A percentile compares a stretch with the other conserved stretches of the same genome.
These are phyloP conservation scores for Ophiostoma sp. DNA, from an alignment of 2,329 filamentous ascomycete species.

Conservation along the genomic window DNA sequence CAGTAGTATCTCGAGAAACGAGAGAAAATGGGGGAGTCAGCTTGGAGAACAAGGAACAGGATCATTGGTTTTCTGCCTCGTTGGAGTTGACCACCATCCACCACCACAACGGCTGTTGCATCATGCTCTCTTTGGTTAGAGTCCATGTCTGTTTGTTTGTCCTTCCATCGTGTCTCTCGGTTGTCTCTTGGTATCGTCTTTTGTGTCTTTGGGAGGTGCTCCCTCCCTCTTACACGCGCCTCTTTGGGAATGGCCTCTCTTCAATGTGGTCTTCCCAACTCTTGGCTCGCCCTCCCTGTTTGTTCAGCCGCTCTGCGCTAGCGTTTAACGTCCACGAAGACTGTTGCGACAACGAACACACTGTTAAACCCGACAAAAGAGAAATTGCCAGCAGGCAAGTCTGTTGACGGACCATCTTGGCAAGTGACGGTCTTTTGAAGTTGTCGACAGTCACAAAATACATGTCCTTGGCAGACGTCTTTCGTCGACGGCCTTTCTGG, in stretches of 20 bases:
- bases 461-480: no score
- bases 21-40: no score
- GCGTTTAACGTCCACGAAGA: neutral
- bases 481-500: neutral
- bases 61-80: neutral
- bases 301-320: conserved; percentile 21
- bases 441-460: no score
- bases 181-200: no score
- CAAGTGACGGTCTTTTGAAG: no score
- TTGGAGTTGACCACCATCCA: neutral
- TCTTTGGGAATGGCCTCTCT: neutral
- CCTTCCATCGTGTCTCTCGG: neutral
- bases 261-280: neutral
- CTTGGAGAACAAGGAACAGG: neutral
- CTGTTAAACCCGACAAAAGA: neutral
- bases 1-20: no score
- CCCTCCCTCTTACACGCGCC: neutral
- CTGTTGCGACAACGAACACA: no score
- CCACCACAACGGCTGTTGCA: neutral
- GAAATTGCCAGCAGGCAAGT: neutral
- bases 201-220: no score
- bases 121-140: neutral
- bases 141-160: no score
- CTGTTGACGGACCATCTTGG: no score
- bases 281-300: neutral